These are phyloP conservation scores for Phaeosphaeriaceae sp. DNA, from an alignment of 2,329 filamentous ascomycete species.

Conservation along the genomic window DNA sequence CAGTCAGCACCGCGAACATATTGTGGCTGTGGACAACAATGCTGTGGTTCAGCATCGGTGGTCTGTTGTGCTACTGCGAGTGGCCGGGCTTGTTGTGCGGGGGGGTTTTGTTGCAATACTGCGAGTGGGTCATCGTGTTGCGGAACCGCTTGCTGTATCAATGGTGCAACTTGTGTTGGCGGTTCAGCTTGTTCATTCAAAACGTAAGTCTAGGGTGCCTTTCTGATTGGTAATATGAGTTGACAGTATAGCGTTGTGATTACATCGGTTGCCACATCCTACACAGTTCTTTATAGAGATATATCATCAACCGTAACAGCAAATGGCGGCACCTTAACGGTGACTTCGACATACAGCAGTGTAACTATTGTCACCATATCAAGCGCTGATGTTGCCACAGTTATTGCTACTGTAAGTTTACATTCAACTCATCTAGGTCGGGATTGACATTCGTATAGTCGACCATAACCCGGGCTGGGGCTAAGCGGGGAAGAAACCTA, in stretches of 20 bases:
- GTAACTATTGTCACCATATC: background rate
- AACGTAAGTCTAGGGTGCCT: background rate
- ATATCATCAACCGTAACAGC: background rate
- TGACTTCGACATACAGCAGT: background rate
- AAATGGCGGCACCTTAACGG: background rate
- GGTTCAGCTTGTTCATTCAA: background rate
- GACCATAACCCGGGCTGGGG: background rate
- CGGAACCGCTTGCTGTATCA: background rate
- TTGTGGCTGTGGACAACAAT: background rate
- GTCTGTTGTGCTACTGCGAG: background rate
- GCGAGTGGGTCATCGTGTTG: background rate
- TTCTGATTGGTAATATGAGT: background rate
- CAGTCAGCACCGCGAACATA: background rate
- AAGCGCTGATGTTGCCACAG: background rate
- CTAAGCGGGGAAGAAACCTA: background rate
- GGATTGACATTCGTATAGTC: background rate
- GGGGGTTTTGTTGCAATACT: background rate
- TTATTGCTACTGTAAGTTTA: background rate
- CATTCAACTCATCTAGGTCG: too few relatives aligned
- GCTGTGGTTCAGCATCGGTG: background rate
- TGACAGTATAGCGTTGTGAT: background rate
- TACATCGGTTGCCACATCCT: background rate
- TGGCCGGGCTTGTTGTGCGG: background rate
- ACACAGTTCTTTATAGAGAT: background rate
- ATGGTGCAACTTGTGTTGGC: background rate